phyloP scores from a whole-genome alignment of 352 stramenopile species.

The Globisporangium takayamanum region DNA sequence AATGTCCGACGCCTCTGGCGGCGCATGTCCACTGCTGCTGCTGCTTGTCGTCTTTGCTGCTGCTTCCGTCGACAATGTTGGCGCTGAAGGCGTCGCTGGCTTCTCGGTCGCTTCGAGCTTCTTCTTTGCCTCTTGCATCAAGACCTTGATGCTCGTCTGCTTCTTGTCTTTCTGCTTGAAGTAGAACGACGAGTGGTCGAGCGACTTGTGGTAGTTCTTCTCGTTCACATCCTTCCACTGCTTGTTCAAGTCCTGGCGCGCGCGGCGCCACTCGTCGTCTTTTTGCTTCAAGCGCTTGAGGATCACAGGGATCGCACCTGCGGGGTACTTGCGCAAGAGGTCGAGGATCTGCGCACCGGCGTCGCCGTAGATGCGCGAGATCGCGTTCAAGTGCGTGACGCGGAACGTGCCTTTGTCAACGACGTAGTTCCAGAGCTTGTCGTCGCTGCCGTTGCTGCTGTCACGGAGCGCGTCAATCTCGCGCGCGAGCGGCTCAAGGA shows the following conservation, averaged over 20 bases:
- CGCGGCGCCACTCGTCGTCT: conserved; percentile 94
- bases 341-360: conserved; percentile 89
- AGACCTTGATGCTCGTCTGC: conserved; percentile 91
- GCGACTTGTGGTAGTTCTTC: conserved; percentile 97
- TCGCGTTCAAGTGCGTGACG: conserved; percentile 96
- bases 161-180: conserved; percentile 99
- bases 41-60: background rate
- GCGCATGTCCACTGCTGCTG: conserved; percentile 19
- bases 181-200: conserved; percentile 99
- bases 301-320: conserved; percentile 96
- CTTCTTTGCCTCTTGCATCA: conserved; percentile 88
- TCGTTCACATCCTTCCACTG: conserved; percentile 97
- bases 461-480: conserved; percentile 90
- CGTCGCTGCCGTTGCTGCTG: conserved; percentile 43
- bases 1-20: conserved; percentile 49
- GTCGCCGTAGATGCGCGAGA: conserved; percentile 98
- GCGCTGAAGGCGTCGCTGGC: conserved; percentile 11
- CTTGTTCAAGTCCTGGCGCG: conserved; percentile 93
- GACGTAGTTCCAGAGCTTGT: conserved; percentile 83
- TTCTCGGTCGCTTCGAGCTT: conserved; percentile 69
- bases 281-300: conserved; percentile 98
- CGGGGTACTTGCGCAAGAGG: conserved; percentile 94
- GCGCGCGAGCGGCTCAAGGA: conserved; percentile 93
- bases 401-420: conserved; percentile 94
- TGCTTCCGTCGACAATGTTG: conserved; percentile 13